Conservation (phyloP, 2,329 filamentous ascomycete species). For the Penicillium thymicola region DNA sequence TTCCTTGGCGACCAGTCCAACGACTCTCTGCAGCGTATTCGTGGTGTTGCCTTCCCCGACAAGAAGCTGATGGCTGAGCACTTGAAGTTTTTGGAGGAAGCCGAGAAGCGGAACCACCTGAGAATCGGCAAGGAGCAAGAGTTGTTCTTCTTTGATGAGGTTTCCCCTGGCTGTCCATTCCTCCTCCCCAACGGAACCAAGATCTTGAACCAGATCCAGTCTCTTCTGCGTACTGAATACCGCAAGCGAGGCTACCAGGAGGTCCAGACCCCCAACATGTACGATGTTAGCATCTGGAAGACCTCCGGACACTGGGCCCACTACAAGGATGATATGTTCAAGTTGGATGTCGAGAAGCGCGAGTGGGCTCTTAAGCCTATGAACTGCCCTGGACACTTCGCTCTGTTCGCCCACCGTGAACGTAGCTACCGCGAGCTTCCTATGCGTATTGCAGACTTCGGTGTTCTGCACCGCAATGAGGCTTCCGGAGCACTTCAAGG, state of each 20-base stretch:
- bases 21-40: conserved; percentile 93
- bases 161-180: conserved; percentile 90
- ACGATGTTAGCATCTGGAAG: conserved; percentile 89
- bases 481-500: conserved; percentile 83
- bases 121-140: conserved; percentile 94
- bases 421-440: conserved; percentile 88
- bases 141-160: conserved; percentile 93
- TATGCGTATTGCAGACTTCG: conserved; percentile 91
- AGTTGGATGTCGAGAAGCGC: conserved; percentile 77
- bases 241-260: conserved; percentile 92
- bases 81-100: conserved; percentile 92
- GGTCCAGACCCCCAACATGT: conserved; percentile 96
- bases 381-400: conserved; percentile 95
- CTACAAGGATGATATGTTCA: conserved; percentile 95
- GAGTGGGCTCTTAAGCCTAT: conserved; percentile 88
- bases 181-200: conserved; percentile 88
- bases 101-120: conserved; percentile 94
- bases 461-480: conserved; percentile 92
- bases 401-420: conserved; percentile 79
- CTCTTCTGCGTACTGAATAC: conserved; percentile 81
- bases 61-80: conserved; percentile 94
- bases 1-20: conserved; percentile 93
- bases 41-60: conserved; percentile 93
- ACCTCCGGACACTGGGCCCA: conserved; percentile 91
- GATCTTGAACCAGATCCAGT: conserved; percentile 85